These are phyloP conservation scores for Citrus glauca DNA, from an alignment of 345 rosid species.

Conservation along the genomic window DNA sequence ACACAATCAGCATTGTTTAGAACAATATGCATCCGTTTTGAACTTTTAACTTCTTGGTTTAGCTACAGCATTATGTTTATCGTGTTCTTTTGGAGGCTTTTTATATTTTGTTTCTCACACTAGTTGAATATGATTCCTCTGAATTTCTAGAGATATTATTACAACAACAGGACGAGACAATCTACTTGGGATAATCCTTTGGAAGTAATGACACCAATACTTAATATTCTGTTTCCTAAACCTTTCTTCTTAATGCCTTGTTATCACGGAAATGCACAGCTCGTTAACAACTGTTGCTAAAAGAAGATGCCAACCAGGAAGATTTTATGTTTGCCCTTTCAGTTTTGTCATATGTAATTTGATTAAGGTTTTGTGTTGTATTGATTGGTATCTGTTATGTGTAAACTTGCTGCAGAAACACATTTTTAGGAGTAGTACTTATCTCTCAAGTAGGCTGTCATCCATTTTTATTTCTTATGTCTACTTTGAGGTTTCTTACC, in stretches of 20 bases:
- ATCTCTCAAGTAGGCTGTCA: slow-evolving; percentile 2
- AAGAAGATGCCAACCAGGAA: too few species aligned
- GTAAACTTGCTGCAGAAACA: too few species aligned
- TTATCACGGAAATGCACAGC: neutral
- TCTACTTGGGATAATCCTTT: slow-evolving; percentile 94
- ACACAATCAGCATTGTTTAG: neutral
- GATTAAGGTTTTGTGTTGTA: too few species aligned
- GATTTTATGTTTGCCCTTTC: too few species aligned
- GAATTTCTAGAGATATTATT: slow-evolving; percentile 57
- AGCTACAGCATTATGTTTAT: neutral
- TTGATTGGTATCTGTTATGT: neutral
- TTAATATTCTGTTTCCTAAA: neutral
- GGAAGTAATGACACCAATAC: slow-evolving; percentile 76
- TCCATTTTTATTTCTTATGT: neutral
- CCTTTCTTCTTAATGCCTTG: neutral
- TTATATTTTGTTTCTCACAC: neutral
- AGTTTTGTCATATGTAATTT: too few species aligned
- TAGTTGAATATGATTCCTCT: neutral
- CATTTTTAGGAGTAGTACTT: neutral
- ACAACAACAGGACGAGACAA: slow-evolving; percentile 57
- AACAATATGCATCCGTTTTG: neutral
- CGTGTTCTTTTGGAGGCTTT: neutral
- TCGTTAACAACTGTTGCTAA: neutral
- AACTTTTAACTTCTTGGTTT: neutral
- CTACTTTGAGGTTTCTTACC: neutral